phyloP scores from a whole-genome alignment of 495 filamentous ascomycete genomes.

The Aspergillus olivimuriae region DNA sequence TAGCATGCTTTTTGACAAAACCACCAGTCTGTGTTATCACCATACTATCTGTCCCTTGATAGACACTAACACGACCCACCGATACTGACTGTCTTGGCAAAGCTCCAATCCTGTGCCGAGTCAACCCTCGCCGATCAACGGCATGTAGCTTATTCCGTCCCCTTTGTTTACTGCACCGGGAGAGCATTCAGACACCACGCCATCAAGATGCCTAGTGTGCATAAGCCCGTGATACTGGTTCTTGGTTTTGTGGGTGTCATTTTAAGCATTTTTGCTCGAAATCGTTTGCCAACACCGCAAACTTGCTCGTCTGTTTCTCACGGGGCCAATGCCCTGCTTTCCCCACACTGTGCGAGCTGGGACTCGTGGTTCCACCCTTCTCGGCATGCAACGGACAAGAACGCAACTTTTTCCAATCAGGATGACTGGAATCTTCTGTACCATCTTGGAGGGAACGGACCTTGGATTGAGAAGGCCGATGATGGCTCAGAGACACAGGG shows the following conservation, averaged over 20 bases:
- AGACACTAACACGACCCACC: background rate
- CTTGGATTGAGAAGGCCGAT: slow-evolving; percentile 50
- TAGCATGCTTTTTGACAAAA: too few species aligned
- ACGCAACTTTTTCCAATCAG: background rate
- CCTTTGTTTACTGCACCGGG: background rate
- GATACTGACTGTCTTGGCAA: background rate
- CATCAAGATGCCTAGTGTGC: slow-evolving; percentile 1
- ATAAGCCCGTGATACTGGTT: background rate
- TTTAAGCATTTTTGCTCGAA: slow-evolving; percentile 1
- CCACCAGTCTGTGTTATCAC: too few species aligned
- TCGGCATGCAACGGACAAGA: background rate
- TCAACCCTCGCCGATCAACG: too few species aligned
- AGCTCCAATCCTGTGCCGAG: too few species aligned
- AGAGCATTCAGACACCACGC: background rate
- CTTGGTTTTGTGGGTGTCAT: slow-evolving; percentile 1
- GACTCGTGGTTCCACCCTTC: slow-evolving; percentile 17
- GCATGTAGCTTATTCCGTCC: background rate
- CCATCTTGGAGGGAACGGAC: slow-evolving; percentile 53
- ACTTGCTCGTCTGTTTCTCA: background rate
- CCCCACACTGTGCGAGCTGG: slow-evolving; percentile 19
- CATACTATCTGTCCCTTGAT: too few species aligned
- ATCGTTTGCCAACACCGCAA: too few species aligned
- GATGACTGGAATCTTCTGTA: slow-evolving; percentile 48
- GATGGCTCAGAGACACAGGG: slow-evolving; percentile 28
- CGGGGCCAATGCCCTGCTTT: background rate